Percentiles rank a stretch among this genome's conserved stretches.
Evolutionary conservation across 2,329 filamentous ascomycete species (phyloP).

Genomic region (Fusarium stilboides): DNA sequence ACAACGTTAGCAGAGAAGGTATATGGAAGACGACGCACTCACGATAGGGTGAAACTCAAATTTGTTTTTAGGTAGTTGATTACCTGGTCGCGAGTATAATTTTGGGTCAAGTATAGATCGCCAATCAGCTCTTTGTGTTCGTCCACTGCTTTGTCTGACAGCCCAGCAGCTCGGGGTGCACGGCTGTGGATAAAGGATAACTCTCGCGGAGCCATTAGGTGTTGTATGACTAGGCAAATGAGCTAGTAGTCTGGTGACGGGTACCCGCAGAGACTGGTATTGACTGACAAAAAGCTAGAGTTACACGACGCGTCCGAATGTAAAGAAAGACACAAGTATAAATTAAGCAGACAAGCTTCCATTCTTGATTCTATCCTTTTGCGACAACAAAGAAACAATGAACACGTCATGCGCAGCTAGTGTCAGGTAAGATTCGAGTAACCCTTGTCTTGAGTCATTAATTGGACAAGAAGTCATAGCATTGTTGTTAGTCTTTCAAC

Average conservation of each 20-base stretch:
- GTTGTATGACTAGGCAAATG: neutral
- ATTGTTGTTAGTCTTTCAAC: constrained; percentile 4
- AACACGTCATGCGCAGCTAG: neutral
- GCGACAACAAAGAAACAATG: neutral
- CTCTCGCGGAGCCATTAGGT: neutral
- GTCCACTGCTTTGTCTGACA: neutral
- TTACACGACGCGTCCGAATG: neutral
- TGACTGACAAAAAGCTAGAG: neutral
- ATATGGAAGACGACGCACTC: rapidly evolving
- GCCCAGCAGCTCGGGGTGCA: neutral
- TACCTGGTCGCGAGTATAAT: constrained; percentile 7
- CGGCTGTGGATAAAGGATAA: neutral
- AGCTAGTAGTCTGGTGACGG: neutral
- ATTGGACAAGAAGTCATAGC: neutral
- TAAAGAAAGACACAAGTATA: neutral
- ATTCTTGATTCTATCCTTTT: rapidly evolving
- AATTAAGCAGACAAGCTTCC: neutral
- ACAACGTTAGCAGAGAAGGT: neutral
- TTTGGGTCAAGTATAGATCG: neutral
- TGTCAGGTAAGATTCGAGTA: neutral
- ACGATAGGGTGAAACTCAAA: neutral
- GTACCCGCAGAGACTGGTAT: neutral
- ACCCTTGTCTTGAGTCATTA: neutral
- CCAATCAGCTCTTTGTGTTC: constrained; percentile 7
- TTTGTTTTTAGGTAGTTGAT: neutral